Evolutionary conservation across 768 basidiomycete species (phyloP).

Genomic region (Auriscalpium orientale): DNA sequence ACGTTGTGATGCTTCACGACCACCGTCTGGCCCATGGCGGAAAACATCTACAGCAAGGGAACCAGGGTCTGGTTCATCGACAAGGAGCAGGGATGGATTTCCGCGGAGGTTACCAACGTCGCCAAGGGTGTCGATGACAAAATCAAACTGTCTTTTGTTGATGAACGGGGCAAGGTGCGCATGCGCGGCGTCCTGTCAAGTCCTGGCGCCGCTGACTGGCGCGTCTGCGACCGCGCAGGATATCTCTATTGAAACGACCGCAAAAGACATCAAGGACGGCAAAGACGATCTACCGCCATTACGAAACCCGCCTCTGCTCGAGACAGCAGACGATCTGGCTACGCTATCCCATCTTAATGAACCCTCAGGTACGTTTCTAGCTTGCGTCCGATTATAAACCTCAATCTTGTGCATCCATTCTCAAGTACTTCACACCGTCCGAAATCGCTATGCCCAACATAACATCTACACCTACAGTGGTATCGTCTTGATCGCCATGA

Average conservation of each 20-base stretch:
- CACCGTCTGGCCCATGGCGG: conserved; percentile 51
- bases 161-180: conserved; percentile 86
- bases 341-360: conserved; percentile 98
- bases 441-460: conserved; percentile 93
- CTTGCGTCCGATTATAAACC: too few relatives aligned
- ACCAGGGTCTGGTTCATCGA: conserved; percentile 91
- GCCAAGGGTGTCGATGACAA: conserved; percentile 59
- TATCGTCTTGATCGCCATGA: conserved; percentile 97
- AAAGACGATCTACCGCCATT: conserved; percentile 82
- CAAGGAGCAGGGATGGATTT: conserved; percentile 92
- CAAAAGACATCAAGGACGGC: conserved; percentile 72
- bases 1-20: conserved; percentile 4
- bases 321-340: conserved; percentile 96
- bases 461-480: conserved; percentile 99
- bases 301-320: conserved; percentile 92
- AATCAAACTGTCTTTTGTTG: conserved; percentile 78
- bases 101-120: conserved; percentile 70
- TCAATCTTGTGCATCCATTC: background rate
- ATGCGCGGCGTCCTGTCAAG: conserved; percentile 7
- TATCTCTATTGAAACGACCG: conserved; percentile 69
- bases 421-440: conserved; percentile 90
- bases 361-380: conserved; percentile 66
- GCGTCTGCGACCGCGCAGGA: conserved; percentile 40
- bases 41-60: conserved; percentile 88
- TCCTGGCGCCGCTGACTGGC: background rate